Conservation (phyloP, 345 rosid species). For the Nasturtium officinale region DNA sequence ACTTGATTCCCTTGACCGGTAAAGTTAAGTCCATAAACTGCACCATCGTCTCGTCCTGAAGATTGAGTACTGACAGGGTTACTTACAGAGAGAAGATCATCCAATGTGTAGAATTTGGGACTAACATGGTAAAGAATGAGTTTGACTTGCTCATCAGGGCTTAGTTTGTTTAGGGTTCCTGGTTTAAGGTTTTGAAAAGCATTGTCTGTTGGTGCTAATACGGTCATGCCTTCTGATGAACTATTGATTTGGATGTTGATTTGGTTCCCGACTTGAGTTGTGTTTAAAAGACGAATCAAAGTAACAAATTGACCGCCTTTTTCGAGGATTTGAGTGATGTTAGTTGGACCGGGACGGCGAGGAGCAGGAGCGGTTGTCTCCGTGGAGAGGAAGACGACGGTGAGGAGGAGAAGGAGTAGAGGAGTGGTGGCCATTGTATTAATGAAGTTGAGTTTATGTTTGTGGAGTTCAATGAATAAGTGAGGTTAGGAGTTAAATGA, state of each 20-base stretch:
- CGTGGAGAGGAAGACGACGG: constrained; percentile 43
- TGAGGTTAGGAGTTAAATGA: constrained; percentile 25
- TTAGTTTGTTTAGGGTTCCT: constrained; percentile 56
- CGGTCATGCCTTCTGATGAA: constrained; percentile 76
- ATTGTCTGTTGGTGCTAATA: constrained; percentile 84
- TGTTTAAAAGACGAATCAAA: constrained; percentile 56
- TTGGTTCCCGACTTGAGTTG: constrained; percentile 62
- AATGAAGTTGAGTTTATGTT: constrained; percentile 2
- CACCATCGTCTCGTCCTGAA: constrained; percentile 48
- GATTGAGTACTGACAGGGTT: constrained; percentile 81
- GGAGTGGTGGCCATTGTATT: constrained; percentile 54
- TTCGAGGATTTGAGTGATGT: constrained; percentile 73
- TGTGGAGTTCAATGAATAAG: constrained; percentile 13
- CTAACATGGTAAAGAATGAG: constrained; percentile 64
- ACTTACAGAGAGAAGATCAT: constrained; percentile 59
- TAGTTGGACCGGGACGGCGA: constrained; percentile 57
- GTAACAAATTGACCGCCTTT: constrained; percentile 66
- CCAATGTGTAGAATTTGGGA: constrained; percentile 59
- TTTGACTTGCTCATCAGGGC: constrained; percentile 53
- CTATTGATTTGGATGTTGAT: constrained; percentile 65
- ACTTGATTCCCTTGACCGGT: constrained; percentile 73
- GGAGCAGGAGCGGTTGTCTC: constrained; percentile 52
- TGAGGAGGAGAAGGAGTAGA: constrained; percentile 42
- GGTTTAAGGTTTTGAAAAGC: constrained; percentile 73
- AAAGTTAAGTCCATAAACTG: constrained; percentile 61